Evolutionary conservation across 495 filamentous ascomycete species (phyloP).

Genomic region (Glonium stellatum): DNA sequence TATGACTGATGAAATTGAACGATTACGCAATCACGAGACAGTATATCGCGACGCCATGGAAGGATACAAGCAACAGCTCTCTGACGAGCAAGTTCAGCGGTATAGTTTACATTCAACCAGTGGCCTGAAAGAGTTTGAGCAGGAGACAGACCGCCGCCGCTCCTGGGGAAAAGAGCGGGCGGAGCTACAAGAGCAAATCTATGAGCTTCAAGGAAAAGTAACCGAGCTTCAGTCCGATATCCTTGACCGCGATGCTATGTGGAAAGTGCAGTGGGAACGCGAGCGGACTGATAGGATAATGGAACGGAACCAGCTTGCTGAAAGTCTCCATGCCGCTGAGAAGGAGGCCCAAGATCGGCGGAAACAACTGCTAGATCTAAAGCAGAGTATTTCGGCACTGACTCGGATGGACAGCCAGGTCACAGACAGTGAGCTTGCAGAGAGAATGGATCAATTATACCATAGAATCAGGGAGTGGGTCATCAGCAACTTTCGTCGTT

Average conservation of each 20-base stretch:
- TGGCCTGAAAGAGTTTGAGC: conserved; percentile 5
- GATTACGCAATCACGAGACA: conserved; percentile 7
- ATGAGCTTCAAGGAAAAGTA: conserved; percentile 19
- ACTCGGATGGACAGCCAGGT: conserved; percentile 31
- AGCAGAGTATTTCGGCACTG: conserved; percentile 31
- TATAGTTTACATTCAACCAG: not conserved
- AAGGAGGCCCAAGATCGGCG: conserved; percentile 27
- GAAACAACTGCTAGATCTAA: conserved; percentile 32
- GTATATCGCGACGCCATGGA: conserved; percentile 19
- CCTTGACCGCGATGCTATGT: conserved; percentile 7
- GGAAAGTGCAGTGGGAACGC: conserved; percentile 1
- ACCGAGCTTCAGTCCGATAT: conserved; percentile 19
- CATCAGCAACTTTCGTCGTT: conserved; percentile 33
- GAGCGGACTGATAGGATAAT: conserved; percentile 1
- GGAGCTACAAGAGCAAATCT: conserved; percentile 14
- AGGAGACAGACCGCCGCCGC: conserved; percentile 1
- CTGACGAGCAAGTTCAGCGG: not conserved
- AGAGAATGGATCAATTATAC: conserved; percentile 27
- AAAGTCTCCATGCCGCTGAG: conserved; percentile 17
- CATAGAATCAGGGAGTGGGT: conserved; percentile 36
- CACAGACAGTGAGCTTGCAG: conserved; percentile 29
- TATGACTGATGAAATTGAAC: conserved; percentile 22
- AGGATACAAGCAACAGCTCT: conserved; percentile 16
- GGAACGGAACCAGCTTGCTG: conserved; percentile 23
- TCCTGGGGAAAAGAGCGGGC: conserved; percentile 6